Base-by-base conservation (phyloP, 2,329 filamentous ascomycete genomes). In the Aspergillus amoenus region DNA sequence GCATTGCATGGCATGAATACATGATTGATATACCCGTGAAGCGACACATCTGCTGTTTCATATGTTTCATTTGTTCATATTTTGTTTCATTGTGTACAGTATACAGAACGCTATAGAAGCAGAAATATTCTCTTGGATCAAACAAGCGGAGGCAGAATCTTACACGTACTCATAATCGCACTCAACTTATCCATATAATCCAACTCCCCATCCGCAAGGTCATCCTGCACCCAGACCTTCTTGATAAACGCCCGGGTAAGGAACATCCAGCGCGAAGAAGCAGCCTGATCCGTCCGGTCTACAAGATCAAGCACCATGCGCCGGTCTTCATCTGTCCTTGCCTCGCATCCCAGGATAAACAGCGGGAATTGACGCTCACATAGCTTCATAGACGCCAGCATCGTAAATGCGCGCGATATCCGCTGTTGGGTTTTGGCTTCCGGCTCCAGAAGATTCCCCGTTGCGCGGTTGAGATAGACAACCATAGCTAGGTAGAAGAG, bases 161-260 rank as follows among this genome's bases (percentile, higher is more conserved):
- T 61, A 54, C 58, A 60, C 27, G 39, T 27, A 27, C 58, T 54
- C 22, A 60, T 51, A 22, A 60, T 27, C 3, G 46, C 50, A 15
- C 27, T 52, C 51, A 60, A 15, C 27, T 55, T 60, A 8, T 52
- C 37, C 46, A 11, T 13, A 45, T 60, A 60, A 40, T 55, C 43
- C 27, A 57, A 9, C 17, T 13, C 34, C 12, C 55, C 46, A 12
- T 42, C 30, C 4, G 58, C 55, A 49, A 60, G 55, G 40, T 58
- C 58, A 43, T 60, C 52, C 52, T 60, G 58, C 11, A 52, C 52
- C 58, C 58, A 60, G n/a, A 55, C 37, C 2, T 37, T 24, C 52
- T 56, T 21, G 1, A 57, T 55, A 39, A 60, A 40, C 15, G 3
- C 44, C 12, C 30, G 42, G 3, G 48, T 45, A 12, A 55, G 43